Percentiles rank a stretch among this genome's conserved stretches.
Evolutionary conservation across 176 grass and related monocot genomes (phyloP).

Genomic region (Phoenix roebelenii): DNA sequence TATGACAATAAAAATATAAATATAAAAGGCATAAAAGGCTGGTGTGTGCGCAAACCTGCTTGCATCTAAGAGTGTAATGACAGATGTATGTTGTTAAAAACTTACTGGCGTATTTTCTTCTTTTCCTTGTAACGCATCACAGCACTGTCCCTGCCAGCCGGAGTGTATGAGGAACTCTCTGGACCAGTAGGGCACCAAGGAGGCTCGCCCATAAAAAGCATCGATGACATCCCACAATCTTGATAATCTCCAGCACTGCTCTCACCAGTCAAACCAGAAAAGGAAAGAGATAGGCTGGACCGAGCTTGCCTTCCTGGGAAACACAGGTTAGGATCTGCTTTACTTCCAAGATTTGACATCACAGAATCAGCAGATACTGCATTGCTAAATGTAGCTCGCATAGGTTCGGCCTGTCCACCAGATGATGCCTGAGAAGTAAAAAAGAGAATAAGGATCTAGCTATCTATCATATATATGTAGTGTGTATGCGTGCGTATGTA

Average conservation of each 20-base stretch:
- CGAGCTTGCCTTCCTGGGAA: constrained; percentile 46
- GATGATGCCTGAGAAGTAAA: constrained; percentile 8
- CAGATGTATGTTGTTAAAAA: background rate
- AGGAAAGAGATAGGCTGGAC: constrained; percentile 64
- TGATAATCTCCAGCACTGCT: constrained; percentile 75
- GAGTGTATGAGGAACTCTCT: constrained; percentile 40
- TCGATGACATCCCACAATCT: constrained; percentile 71
- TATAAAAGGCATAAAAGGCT: too few relatives aligned
- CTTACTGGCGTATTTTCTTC: constrained; percentile 95
- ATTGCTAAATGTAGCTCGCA: constrained; percentile 27
- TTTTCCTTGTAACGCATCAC: constrained; percentile 95
- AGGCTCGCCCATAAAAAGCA: constrained; percentile 69
- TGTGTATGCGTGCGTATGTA: too few relatives aligned
- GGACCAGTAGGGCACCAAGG: constrained; percentile 52
- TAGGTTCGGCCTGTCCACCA: constrained; percentile 30
- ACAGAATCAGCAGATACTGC: constrained; percentile 54
- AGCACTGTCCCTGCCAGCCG: constrained; percentile 67
- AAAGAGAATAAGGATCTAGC: background rate
- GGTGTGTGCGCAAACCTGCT: too few relatives aligned
- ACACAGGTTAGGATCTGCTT: constrained; percentile 62
- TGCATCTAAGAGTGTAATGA: too few relatives aligned
- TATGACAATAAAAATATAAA: too few relatives aligned
- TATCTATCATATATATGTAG: too few relatives aligned
- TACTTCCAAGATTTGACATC: constrained; percentile 46
- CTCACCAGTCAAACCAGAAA: constrained; percentile 89